Base-by-base conservation (phyloP, 164 flowering plant species). In the Cinnamomum chago region DNA sequence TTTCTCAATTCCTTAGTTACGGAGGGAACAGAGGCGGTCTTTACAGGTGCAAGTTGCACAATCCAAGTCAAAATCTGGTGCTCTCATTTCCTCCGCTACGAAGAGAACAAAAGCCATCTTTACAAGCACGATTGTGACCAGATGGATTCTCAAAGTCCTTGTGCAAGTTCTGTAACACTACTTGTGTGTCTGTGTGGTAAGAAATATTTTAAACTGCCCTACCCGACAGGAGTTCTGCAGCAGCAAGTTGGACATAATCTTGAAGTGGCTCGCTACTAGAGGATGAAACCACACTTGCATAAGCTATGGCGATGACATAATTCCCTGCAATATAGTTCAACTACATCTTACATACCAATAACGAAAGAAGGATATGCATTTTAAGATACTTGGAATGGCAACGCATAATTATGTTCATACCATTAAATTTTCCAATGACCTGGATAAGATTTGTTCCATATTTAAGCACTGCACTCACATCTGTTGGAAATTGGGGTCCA, bases 381-480 rank as follows among this genome's bases (percentile, higher is more conserved):
- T 73, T 20, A 51, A 68, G 50, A 55, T 58, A 50, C 18, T 12
- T 72, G 28, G 75, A 35, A 12, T 18, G 9, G 22, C 68, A 10
- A 81, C 52, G 28, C 9, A 25, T 28, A 50, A 20, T 62, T 68
- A 72, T 62, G 66, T 52, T n/a, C 78, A 78, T 85, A 92, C 98
- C 96, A 73, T 81, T 82, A 76, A 90, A 95, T 18, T 92, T 81
- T 50, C 99, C 99, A 62, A 92, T 81, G 55, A 86, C 94, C 83
- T 95, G 99, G 58, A 95, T 83, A 76, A 95, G 89, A 85, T 93
- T 95, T 23, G 92, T 84, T 71, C 99, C 99, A 82, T 73, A 86
- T 75, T 85, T 88, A 65, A 95, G 89, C 82, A 88, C 52, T 35
- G 77, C 13, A 78, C 89, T 85, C 35, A 95, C 86, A 79, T 81